These are phyloP conservation scores for Boechera stricta DNA, from an alignment of 345 rosid species.

Conservation along the genomic window DNA sequence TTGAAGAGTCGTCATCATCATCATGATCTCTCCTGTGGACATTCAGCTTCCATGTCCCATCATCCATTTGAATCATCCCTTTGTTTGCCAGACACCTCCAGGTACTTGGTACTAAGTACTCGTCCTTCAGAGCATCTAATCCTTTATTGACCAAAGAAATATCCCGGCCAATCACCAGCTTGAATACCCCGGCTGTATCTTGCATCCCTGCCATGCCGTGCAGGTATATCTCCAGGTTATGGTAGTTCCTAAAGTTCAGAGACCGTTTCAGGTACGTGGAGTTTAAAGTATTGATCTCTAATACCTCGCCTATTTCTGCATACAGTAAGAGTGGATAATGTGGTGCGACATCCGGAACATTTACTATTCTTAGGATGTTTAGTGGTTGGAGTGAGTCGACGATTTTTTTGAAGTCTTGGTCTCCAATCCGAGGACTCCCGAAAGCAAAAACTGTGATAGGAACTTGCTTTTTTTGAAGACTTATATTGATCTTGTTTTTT, in stretches of 20 bases:
- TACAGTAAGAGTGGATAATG: constrained; percentile 42
- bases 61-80: constrained; percentile 61
- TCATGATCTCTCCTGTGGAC: constrained; percentile 47
- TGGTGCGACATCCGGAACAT: constrained; percentile 47
- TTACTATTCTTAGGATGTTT: constrained; percentile 41
- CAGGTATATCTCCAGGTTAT: constrained; percentile 47
- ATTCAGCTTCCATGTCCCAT: constrained; percentile 59
- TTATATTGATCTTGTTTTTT: constrained; percentile 30
- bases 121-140: constrained; percentile 44
- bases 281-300: constrained; percentile 44
- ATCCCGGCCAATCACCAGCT: constrained; percentile 42
- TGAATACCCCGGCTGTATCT: constrained; percentile 36
- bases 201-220: constrained; percentile 49
- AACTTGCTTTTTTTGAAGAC: constrained; percentile 33
- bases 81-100: constrained; percentile 61
- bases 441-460: constrained; percentile 61
- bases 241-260: constrained; percentile 46
- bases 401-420: constrained; percentile 36
- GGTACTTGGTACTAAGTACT: constrained; percentile 51
- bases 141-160: constrained; percentile 48
- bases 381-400: constrained; percentile 29
- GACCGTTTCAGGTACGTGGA: constrained; percentile 46
- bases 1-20: background rate
- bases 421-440: constrained; percentile 64
- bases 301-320: constrained; percentile 34